Evolutionary conservation across 257 asterid genomes (phyloP).

Genomic region (Gynochthodes officinalis): DNA sequence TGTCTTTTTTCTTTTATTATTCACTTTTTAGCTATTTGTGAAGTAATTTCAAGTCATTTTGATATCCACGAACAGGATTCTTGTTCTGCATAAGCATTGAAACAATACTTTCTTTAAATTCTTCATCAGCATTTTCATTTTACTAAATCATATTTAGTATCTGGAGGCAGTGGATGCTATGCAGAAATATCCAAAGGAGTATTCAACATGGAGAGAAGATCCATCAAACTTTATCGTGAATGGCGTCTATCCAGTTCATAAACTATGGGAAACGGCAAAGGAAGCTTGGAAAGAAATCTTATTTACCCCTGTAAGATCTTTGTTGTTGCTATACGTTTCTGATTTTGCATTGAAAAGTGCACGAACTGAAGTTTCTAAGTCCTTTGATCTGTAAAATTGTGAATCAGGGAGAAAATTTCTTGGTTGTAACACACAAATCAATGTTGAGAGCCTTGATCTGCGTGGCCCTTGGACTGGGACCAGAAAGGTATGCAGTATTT

Average conservation of each 20-base stretch:
- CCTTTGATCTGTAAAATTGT: background rate
- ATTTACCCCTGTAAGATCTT: constrained; percentile 44
- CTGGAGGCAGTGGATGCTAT: constrained; percentile 91
- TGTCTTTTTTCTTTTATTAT: constrained; percentile 20
- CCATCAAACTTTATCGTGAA: constrained; percentile 57
- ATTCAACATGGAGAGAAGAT: constrained; percentile 73
- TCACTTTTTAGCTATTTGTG: background rate
- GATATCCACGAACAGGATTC: background rate
- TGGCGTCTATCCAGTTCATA: constrained; percentile 50
- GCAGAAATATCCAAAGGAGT: constrained; percentile 65
- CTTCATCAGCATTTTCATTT: constrained; percentile 24
- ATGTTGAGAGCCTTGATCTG: constrained; percentile 80
- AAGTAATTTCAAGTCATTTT: too few relatives aligned
- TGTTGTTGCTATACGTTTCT: background rate
- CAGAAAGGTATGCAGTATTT: constrained; percentile 50
- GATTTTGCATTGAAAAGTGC: background rate
- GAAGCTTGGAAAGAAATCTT: constrained; percentile 78
- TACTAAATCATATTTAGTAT: constrained; percentile 47
- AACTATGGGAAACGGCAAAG: constrained; percentile 57
- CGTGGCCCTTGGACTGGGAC: constrained; percentile 76
- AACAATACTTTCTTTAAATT: background rate
- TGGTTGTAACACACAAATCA: constrained; percentile 81
- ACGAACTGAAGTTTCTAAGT: background rate
- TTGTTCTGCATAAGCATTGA: background rate
- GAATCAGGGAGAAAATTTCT: constrained; percentile 62